Conservation (phyloP, 768 basidiomycete genomes). For the Mycena belliarum region DNA sequence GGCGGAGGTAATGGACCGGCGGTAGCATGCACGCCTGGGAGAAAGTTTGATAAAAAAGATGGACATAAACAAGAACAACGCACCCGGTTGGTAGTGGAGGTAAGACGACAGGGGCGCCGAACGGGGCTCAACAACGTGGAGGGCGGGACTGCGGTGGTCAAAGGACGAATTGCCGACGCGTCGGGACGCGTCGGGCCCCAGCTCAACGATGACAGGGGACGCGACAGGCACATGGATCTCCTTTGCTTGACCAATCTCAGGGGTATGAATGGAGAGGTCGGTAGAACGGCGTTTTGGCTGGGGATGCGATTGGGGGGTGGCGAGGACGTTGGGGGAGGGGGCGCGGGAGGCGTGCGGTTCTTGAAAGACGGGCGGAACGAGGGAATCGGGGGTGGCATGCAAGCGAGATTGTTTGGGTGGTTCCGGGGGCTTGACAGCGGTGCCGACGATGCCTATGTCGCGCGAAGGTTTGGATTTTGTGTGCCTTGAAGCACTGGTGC, state of each 20-base stretch:
- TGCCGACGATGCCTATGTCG: slow-evolving; percentile 53
- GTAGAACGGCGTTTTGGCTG: slow-evolving; percentile 25
- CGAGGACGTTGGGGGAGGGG: slow-evolving; percentile 19
- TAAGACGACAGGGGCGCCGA: slow-evolving; percentile 41
- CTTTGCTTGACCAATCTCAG: slow-evolving; percentile 63
- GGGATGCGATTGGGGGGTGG: slow-evolving; percentile 4
- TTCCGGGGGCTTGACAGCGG: slow-evolving; percentile 23
- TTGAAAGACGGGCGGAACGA: slow-evolving; percentile 35
- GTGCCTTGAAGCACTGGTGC: slow-evolving; percentile 28
- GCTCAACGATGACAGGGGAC: slow-evolving; percentile 57
- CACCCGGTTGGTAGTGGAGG: slow-evolving; percentile 64
- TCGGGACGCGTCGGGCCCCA: slow-evolving; percentile 34
- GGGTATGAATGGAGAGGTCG: slow-evolving; percentile 49
- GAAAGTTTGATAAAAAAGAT: slow-evolving; percentile 3
- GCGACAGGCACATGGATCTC: slow-evolving; percentile 61
- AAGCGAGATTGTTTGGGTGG: slow-evolving; percentile 23
- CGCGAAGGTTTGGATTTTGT: slow-evolving; percentile 25
- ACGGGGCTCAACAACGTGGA: slow-evolving; percentile 25
- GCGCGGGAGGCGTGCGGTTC: slow-evolving; percentile 30
- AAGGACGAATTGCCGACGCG: slow-evolving; percentile 26
- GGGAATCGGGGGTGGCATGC: slow-evolving; percentile 29
- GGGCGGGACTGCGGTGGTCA: slow-evolving; percentile 23
- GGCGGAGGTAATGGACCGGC: slow-evolving; percentile 76
- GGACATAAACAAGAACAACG: slow-evolving; percentile 18
- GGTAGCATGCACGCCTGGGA: slow-evolving; percentile 58